Evolutionary conservation across 148 eudicot species (phyloP).

Genomic region (Rhododendron ferrugineum): DNA sequence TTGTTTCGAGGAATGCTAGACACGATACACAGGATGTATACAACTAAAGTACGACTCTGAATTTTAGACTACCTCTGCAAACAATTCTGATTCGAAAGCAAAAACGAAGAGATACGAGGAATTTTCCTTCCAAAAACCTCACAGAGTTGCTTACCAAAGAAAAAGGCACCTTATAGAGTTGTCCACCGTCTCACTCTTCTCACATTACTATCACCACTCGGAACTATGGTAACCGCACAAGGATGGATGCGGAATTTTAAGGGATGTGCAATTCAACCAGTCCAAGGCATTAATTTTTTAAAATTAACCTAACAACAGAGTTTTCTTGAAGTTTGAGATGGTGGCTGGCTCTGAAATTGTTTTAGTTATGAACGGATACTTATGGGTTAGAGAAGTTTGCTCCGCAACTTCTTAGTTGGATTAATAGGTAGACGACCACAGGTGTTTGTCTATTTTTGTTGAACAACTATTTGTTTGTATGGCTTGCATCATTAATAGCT

Average conservation of each 20-base stretch:
- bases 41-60: too few species aligned
- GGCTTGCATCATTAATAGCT: background rate
- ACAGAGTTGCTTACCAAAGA: too few species aligned
- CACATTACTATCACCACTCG: too few species aligned
- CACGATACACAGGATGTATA: too few species aligned
- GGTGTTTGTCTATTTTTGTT: background rate
- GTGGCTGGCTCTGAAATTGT: background rate
- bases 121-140: background rate
- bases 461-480: background rate
- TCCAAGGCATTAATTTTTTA: background rate
- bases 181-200: background rate
- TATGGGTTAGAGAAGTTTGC: background rate
- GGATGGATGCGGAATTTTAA: too few species aligned
- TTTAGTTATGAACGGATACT: background rate
- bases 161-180: too few species aligned
- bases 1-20: too few species aligned
- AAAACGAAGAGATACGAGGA: too few species aligned
- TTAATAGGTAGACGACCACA: background rate
- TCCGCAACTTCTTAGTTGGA: background rate
- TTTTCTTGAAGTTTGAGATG: background rate
- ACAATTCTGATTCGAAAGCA: too few species aligned
- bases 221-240: too few species aligned
- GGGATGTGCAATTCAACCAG: background rate
- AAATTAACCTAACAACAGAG: background rate
- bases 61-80: too few species aligned